A percentile compares a stretch with the other conserved stretches of the same genome.
phyloP scores from a whole-genome alignment of 495 filamentous ascomycete species.

The Neurospora pannonica region DNA sequence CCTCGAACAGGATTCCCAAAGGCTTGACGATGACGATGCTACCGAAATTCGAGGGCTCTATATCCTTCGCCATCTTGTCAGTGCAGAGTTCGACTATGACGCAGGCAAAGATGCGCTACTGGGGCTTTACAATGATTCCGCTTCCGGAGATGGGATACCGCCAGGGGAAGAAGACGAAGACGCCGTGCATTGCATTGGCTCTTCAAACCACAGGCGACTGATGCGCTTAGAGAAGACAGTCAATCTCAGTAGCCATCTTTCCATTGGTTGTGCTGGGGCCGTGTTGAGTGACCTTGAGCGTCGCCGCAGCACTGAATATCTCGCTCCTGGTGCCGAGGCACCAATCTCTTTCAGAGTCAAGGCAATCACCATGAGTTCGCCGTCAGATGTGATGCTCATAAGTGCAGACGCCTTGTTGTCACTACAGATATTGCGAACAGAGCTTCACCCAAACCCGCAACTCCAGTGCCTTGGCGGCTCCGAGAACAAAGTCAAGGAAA shows the following conservation, averaged over 20 bases:
- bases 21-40: conserved; percentile 21
- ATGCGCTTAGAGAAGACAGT: conserved; percentile 64
- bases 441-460: conserved; percentile 76
- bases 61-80: conserved; percentile 61
- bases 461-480: conserved; percentile 65
- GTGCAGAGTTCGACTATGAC: conserved; percentile 69
- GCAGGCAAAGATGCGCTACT: conserved; percentile 58
- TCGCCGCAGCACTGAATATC: conserved; percentile 50
- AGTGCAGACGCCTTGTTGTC: conserved; percentile 70
- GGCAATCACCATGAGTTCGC: conserved; percentile 66
- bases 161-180: conserved; percentile 45
- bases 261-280: conserved; percentile 72
- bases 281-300: conserved; percentile 71
- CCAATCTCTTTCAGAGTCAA: conserved; percentile 47
- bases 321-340: conserved; percentile 44
- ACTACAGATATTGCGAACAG: conserved; percentile 77
- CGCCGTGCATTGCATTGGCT: conserved; percentile 37
- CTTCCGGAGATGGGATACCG: conserved; percentile 41
- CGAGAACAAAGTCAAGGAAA: conserved; percentile 69
- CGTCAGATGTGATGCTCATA: conserved; percentile 75
- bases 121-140: conserved; percentile 41
- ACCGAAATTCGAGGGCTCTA: conserved; percentile 42
- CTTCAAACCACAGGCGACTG: conserved; percentile 51
- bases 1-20: conserved; percentile 33
- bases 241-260: conserved; percentile 61